Evolutionary conservation across 1,284 basidiomycete genomes (phyloP).

Genomic region (Ceratorhiza oryzae-sativae): DNA sequence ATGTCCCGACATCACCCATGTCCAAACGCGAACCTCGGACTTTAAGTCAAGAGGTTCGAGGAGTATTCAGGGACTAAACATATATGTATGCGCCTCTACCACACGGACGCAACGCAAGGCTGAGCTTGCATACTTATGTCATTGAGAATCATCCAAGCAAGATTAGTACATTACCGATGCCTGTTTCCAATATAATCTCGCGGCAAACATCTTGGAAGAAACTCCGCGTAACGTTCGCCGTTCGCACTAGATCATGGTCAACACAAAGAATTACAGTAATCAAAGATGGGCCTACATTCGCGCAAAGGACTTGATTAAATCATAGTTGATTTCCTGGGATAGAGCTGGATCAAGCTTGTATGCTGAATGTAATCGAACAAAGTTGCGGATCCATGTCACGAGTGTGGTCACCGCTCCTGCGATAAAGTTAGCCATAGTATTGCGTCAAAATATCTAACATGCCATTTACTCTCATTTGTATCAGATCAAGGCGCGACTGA

Average conservation of each 20-base stretch:
- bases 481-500: conserved; percentile 77
- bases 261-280: background rate
- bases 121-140: background rate
- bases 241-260: background rate
- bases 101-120: no score
- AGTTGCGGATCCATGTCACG: conserved; percentile 92
- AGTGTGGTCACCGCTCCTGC: conserved; percentile 84
- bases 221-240: conserved; percentile 12
- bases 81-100: no score
- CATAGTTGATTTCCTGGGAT: conserved; percentile 90
- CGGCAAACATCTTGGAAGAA: background rate
- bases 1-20: no score
- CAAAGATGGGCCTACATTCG: conserved; percentile 82
- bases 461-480: conserved; percentile 83
- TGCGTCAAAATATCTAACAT: conserved; percentile 46
- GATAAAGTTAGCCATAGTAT: background rate
- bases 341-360: conserved; percentile 94
- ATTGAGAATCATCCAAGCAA: background rate
- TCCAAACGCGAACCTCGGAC: no score
- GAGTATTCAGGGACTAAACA: no score
- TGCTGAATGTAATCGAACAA: conserved; percentile 86
- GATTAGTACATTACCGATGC: background rate
- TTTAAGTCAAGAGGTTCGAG: no score
- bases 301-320: conserved; percentile 88
- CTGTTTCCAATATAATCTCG: background rate